These are phyloP conservation scores for Paecilomyces sp. DNA, from an alignment of 2,329 filamentous ascomycete species.

Conservation along the genomic window DNA sequence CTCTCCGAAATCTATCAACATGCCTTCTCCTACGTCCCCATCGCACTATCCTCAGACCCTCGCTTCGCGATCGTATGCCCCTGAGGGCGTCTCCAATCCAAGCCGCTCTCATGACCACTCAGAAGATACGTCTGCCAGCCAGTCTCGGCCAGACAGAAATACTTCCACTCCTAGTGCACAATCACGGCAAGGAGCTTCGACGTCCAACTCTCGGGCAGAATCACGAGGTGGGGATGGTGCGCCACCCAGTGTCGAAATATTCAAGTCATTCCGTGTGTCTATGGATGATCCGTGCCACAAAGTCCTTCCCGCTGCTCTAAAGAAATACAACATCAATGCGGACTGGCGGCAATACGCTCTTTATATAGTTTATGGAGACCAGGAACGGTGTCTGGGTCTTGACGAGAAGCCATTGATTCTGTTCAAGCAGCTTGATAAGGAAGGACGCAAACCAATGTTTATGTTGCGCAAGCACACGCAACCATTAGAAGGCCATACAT, in stretches of 20 bases:
- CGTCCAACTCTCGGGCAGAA: constrained; percentile 13
- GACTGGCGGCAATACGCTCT: constrained; percentile 96
- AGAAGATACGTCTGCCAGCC: constrained; percentile 25
- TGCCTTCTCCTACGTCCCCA: constrained; percentile 40
- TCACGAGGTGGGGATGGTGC: constrained; percentile 21
- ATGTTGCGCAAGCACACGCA: constrained; percentile 74
- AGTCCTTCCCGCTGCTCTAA: constrained; percentile 87
- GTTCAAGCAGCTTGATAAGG: constrained; percentile 95
- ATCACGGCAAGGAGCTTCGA: constrained; percentile 23
- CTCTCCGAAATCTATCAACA: constrained; percentile 41
- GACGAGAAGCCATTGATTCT: constrained; percentile 91
- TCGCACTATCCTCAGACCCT: constrained; percentile 34
- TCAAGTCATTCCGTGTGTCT: constrained; percentile 96
- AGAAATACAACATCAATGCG: constrained; percentile 97
- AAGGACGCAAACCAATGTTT: constrained; percentile 98
- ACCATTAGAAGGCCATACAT: constrained; percentile 27
- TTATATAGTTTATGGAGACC: constrained; percentile 98
- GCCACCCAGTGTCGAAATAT: constrained; percentile 70
- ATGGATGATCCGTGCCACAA: constrained; percentile 98
- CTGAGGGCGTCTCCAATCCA: constrained; percentile 17
- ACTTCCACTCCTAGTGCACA: neutral
- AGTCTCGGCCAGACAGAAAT: constrained; percentile 19
- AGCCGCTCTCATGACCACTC: constrained; percentile 28
- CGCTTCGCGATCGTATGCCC: constrained; percentile 37
- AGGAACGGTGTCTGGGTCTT: constrained; percentile 84